phyloP scores from a whole-genome alignment of 345 rosid genomes.

The Fremontodendron californicum region DNA sequence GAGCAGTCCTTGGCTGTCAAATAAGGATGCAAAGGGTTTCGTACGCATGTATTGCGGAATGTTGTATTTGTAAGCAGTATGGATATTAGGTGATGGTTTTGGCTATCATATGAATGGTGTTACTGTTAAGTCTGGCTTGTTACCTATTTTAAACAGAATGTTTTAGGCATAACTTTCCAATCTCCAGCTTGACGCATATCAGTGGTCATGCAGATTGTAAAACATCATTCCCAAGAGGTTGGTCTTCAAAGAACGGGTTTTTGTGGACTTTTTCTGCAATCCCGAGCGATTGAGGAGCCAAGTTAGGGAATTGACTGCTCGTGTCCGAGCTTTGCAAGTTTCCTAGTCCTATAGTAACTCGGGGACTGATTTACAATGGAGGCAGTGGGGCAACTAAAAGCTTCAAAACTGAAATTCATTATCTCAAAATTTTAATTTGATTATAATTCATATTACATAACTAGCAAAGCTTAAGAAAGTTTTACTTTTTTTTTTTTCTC shows the following conservation, averaged over 20 bases:
- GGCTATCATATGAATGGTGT: not conserved
- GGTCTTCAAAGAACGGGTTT: slow-evolving; percentile 78
- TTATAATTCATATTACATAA: no score
- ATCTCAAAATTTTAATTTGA: no score
- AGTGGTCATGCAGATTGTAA: slow-evolving; percentile 78
- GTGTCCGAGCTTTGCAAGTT: slow-evolving; percentile 73
- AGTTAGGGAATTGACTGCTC: slow-evolving; percentile 80
- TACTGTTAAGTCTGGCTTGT: no score
- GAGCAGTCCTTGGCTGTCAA: not conserved
- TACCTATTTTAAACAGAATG: no score
- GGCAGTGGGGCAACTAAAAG: no score
- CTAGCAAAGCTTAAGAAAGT: no score
- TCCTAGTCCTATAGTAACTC: slow-evolving; percentile 30
- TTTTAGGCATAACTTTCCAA: no score
- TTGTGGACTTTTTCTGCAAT: slow-evolving; percentile 81
- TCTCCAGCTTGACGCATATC: no score
- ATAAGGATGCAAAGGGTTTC: not conserved
- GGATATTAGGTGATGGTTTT: not conserved
- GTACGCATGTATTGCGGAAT: not conserved
- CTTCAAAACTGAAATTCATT: no score
- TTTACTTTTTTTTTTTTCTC: no score
- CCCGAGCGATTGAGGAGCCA: slow-evolving; percentile 80
- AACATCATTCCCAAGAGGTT: slow-evolving; percentile 86
- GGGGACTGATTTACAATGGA: not conserved
- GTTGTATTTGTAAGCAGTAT: not conserved